Evolutionary conservation across 2,329 filamentous ascomycete genomes (phyloP).

Genomic region (Coniosporium tulheliwenetii): DNA sequence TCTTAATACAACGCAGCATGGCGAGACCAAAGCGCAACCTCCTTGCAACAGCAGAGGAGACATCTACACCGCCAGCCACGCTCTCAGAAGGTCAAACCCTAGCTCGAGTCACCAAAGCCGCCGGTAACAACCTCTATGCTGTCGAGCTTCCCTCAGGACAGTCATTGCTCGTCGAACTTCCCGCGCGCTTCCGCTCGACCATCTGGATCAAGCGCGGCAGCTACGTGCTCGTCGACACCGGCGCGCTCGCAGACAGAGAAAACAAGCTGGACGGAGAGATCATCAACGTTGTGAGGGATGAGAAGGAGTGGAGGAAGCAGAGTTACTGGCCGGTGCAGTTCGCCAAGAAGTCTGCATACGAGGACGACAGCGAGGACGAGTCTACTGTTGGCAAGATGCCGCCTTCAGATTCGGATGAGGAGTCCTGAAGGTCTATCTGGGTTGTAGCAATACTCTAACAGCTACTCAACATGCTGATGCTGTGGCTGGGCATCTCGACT

Average conservation of each 20-base stretch:
- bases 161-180: conserved; percentile 62
- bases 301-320: conserved; percentile 83
- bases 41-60: conserved; percentile 61
- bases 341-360: conserved; percentile 42
- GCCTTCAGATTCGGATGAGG: conserved; percentile 60
- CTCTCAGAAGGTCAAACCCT: conserved; percentile 43
- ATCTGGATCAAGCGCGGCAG: conserved; percentile 87
- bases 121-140: conserved; percentile 79
- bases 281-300: conserved; percentile 79
- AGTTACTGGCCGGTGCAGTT: conserved; percentile 77
- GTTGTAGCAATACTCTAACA: background rate
- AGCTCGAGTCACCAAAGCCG: conserved; percentile 63
- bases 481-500: conserved; percentile 12
- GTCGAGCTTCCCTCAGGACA: conserved; percentile 55
- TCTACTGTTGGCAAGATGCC: conserved; percentile 76
- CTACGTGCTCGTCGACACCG: conserved; percentile 69
- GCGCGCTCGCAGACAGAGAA: conserved; percentile 46
- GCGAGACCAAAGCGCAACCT: conserved; percentile 61
- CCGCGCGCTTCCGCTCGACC: conserved; percentile 72
- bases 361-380: conserved; percentile 55
- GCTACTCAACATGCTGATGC: conserved; percentile 5
- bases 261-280: conserved; percentile 81
- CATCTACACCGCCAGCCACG: conserved; percentile 41
- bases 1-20: conserved; percentile 31
- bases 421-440: conserved; percentile 16